These are phyloP conservation scores for Exserohilum rostratum DNA, from an alignment of 2,329 filamentous ascomycete genomes.

Conservation along the genomic window DNA sequence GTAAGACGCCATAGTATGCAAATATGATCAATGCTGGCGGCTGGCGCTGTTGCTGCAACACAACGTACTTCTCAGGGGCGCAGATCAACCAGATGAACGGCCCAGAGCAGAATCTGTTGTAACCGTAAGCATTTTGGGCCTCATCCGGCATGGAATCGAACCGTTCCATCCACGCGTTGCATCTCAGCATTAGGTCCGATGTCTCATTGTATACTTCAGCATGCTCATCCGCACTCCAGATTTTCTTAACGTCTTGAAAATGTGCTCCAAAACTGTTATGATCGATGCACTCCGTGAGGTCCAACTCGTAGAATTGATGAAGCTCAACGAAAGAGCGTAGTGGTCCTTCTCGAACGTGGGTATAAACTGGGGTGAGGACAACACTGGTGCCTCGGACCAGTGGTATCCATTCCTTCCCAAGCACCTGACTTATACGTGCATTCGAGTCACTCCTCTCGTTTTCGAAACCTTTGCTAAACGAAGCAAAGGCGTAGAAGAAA, in stretches of 20 bases:
- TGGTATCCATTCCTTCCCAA: constrained; percentile 30
- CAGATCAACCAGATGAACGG: constrained; percentile 29
- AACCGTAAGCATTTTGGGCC: constrained; percentile 7
- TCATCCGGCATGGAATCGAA: constrained; percentile 5
- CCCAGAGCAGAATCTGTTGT: constrained; percentile 19
- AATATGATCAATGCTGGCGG: constrained; percentile 26
- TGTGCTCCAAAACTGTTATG: constrained; percentile 11
- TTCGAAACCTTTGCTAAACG: constrained; percentile 24
- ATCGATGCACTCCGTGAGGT: constrained; percentile 18
- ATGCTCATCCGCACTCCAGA: constrained; percentile 15
- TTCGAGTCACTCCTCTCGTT: neutral
- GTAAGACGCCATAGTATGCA: constrained; percentile 22
- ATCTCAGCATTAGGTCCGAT: constrained; percentile 13
- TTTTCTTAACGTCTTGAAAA: constrained; percentile 14
- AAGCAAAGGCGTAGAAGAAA: constrained; percentile 27
- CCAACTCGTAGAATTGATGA: too few species aligned
- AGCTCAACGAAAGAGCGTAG: too few species aligned
- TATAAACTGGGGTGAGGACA: constrained; percentile 13
- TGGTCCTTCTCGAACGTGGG: constrained; percentile 18
- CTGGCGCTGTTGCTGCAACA: constrained; percentile 24
- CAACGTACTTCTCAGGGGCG: constrained; percentile 18
- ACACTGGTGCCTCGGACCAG: constrained; percentile 19
- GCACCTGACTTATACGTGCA: constrained; percentile 14
- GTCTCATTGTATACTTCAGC: constrained; percentile 16
- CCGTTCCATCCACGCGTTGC: constrained; percentile 19